Conservation (phyloP, 176 grass and related monocot genomes). For the Eleusine coracana region DNA sequence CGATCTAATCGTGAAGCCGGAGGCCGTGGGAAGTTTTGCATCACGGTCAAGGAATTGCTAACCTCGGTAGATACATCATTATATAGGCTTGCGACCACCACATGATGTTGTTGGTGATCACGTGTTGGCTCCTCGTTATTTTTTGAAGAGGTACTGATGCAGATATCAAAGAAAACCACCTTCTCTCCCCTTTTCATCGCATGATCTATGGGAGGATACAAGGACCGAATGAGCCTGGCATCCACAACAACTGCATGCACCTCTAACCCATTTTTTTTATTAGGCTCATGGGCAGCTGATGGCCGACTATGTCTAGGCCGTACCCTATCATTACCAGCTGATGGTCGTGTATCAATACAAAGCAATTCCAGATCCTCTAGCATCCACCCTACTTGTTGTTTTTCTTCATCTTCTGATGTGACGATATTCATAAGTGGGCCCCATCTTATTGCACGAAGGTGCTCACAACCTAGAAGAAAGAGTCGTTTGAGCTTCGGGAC, state of each 20-base stretch:
- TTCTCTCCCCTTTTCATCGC: background rate
- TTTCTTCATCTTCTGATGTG: accelerated
- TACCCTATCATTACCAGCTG: background rate
- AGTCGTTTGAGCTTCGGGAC: conserved; percentile 9
- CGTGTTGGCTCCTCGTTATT: background rate
- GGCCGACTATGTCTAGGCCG: background rate
- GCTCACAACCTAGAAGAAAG: conserved; percentile 1
- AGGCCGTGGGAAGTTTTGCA: background rate
- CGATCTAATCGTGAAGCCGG: background rate
- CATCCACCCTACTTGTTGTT: background rate
- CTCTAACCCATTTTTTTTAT: background rate
- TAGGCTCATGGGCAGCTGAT: too few species aligned
- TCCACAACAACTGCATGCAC: background rate
- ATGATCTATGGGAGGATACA: background rate
- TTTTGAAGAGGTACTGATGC: background rate
- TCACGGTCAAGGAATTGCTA: background rate
- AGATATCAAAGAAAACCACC: background rate
- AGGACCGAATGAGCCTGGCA: background rate
- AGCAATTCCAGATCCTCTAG: background rate
- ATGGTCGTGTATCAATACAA: conserved; percentile 22
- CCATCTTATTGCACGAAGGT: background rate
- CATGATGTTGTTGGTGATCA: background rate
- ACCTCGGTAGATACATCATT: conserved; percentile 1
- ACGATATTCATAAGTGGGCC: accelerated
- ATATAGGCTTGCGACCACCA: background rate